A percentile compares a stretch with the other conserved stretches of the same genome.
Evolutionary conservation across 768 basidiomycete genomes (phyloP).

Genomic region (Tricholoma terreum): DNA sequence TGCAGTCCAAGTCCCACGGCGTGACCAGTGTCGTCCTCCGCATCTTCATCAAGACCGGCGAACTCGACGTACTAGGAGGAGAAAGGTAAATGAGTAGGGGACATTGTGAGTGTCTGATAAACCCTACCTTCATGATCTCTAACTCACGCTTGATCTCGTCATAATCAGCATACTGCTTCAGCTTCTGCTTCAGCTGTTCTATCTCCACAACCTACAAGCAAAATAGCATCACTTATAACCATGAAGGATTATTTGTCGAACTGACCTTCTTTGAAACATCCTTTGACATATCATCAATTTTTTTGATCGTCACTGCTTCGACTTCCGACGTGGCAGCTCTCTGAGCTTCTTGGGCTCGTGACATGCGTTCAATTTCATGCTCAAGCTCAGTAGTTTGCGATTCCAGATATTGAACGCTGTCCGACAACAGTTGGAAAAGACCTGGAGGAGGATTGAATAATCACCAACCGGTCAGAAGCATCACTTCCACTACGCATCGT

Average conservation of each 20-base stretch:
- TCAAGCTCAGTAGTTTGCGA: constrained; percentile 74
- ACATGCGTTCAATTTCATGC: constrained; percentile 66
- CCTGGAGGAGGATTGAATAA: background rate
- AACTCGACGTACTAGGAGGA: constrained; percentile 87
- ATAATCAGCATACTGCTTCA: constrained; percentile 81
- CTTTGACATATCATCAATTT: constrained; percentile 55
- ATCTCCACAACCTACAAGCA: constrained; percentile 54
- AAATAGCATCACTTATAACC: background rate
- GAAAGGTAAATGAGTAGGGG: background rate
- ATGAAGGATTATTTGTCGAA: background rate
- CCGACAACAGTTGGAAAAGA: background rate
- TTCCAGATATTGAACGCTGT: constrained; percentile 71
- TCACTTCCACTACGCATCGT: constrained; percentile 78
- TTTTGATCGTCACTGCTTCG: constrained; percentile 48
- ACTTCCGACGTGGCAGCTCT: constrained; percentile 44
- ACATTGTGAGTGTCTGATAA: background rate
- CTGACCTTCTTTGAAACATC: constrained; percentile 56
- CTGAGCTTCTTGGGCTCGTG: constrained; percentile 63
- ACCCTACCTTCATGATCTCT: constrained; percentile 91
- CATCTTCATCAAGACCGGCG: constrained; percentile 79
- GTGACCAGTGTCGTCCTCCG: constrained; percentile 51
- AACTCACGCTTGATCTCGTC: constrained; percentile 98
- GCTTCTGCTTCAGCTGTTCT: constrained; percentile 60
- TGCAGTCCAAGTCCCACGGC: constrained; percentile 50
- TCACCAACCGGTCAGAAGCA: constrained; percentile 60